These are phyloP conservation scores for Moesziomyces globuligerus DNA, from an alignment of 1,284 basidiomycete genomes.

Conservation along the genomic window DNA sequence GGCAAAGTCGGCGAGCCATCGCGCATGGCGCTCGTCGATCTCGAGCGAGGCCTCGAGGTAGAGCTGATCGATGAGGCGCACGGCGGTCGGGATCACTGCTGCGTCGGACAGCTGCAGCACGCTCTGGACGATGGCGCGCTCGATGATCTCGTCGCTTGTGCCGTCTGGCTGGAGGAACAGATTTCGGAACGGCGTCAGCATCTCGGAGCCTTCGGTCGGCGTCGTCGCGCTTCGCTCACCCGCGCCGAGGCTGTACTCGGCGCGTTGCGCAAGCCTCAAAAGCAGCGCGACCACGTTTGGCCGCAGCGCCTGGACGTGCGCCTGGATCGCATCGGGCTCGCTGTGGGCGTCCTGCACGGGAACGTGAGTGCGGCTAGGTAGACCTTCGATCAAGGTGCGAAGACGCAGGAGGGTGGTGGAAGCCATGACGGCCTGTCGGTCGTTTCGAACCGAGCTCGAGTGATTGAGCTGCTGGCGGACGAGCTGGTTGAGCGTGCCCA, in stretches of 20 bases:
- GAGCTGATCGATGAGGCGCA: conserved; percentile 41
- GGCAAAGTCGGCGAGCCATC: conserved; percentile 36
- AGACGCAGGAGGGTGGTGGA: conserved; percentile 41
- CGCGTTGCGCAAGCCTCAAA: conserved; percentile 17
- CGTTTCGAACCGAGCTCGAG: conserved; percentile 40
- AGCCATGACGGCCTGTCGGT: conserved; percentile 43
- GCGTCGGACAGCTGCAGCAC: conserved; percentile 15
- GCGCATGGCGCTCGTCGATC: conserved; percentile 45
- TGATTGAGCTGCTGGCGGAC: conserved; percentile 50
- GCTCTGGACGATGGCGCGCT: conserved; percentile 37
- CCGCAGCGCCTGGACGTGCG: conserved; percentile 26
- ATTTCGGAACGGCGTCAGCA: conserved; percentile 28
- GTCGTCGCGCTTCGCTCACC: conserved; percentile 3
- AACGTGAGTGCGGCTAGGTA: conserved; percentile 20
- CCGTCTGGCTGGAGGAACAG: conserved; percentile 37
- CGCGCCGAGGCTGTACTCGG: not conserved
- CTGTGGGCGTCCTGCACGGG: conserved; percentile 3
- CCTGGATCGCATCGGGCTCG: conserved; percentile 22
- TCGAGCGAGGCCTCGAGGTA: conserved; percentile 49
- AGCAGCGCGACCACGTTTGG: conserved; percentile 31
- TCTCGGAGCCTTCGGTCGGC: conserved; percentile 23
- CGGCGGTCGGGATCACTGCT: conserved; percentile 17
- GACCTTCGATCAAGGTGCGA: conserved; percentile 37
- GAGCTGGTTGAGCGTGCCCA: conserved; percentile 44
- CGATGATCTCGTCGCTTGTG: conserved; percentile 40